phyloP scores from a whole-genome alignment of 805 yeast species.

The Metschnikowia peoriensis region DNA sequence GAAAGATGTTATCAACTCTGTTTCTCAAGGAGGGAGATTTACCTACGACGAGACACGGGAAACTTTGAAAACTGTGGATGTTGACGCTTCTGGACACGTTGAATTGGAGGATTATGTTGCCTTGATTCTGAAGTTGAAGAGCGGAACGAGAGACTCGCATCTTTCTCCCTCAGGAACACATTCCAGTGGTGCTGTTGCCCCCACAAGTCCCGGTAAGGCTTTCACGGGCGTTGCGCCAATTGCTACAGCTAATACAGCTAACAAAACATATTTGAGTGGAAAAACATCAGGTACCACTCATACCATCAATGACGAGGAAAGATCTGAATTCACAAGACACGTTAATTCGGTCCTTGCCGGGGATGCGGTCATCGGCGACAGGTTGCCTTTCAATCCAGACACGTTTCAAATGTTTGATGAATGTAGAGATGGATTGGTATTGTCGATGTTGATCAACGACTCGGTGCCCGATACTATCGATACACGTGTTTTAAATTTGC shows the following conservation, averaged over 20 bases:
- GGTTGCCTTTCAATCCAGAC: constrained; percentile 90
- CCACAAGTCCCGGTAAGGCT: constrained; percentile 20
- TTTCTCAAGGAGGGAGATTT: constrained; percentile 75
- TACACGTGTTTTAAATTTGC: constrained; percentile 91
- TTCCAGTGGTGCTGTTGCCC: constrained; percentile 1
- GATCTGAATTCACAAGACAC: constrained; percentile 93
- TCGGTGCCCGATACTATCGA: constrained; percentile 98
- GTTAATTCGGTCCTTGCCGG: constrained; percentile 90
- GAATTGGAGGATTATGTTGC: constrained; percentile 93
- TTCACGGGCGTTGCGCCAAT: constrained; percentile 34
- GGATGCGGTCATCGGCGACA: constrained; percentile 76
- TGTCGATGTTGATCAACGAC: constrained; percentile 92
- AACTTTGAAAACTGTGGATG: constrained; percentile 83
- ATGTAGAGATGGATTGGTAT: constrained; percentile 89
- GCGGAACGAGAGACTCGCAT: constrained; percentile 1
- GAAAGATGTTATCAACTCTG: constrained; percentile 81
- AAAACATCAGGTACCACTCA: constrained; percentile 91
- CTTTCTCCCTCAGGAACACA: constrained; percentile 7
- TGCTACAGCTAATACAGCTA: constrained; percentile 48
- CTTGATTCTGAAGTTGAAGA: constrained; percentile 71
- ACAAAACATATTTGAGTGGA: constrained; percentile 78
- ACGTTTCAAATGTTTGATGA: constrained; percentile 96
- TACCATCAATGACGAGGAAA: constrained; percentile 95
- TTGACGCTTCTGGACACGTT: constrained; percentile 96
- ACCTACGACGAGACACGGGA: constrained; percentile 92